Conservation (phyloP, 2,329 filamentous ascomycete genomes). For the Pseudogymnoascus pannorum region DNA sequence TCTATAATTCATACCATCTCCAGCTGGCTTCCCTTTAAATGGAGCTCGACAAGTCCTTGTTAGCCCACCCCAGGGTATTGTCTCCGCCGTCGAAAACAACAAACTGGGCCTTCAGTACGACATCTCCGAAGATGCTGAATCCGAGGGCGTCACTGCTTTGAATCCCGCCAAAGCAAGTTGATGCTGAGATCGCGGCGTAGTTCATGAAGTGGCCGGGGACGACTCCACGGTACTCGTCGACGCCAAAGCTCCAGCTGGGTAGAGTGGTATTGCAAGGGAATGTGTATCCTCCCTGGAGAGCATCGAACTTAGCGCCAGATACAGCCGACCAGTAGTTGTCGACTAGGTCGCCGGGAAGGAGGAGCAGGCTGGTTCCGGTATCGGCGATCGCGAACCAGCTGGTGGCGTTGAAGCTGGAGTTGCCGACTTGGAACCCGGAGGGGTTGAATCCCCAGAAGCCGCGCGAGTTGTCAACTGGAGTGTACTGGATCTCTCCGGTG, state of each 20-base stretch:
- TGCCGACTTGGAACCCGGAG: slow-evolving; percentile 38
- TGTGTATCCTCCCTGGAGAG: slow-evolving; percentile 24
- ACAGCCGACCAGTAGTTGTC: slow-evolving; percentile 30
- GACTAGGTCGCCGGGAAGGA: slow-evolving; percentile 27
- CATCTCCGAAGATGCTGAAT: slow-evolving; percentile 27
- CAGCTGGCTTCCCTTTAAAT: background rate
- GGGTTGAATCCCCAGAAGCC: slow-evolving; percentile 49
- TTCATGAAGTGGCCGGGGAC: slow-evolving; percentile 30
- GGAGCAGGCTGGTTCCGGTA: slow-evolving; percentile 32
- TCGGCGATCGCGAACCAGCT: slow-evolving; percentile 28
- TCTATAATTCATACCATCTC: background rate
- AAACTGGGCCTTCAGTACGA: slow-evolving; percentile 29
- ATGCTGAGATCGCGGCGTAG: slow-evolving; percentile 19
- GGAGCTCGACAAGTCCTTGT: background rate
- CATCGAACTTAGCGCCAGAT: slow-evolving; percentile 22
- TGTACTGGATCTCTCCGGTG: slow-evolving; percentile 44
- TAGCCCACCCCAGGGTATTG: slow-evolving; percentile 15
- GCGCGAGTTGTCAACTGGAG: slow-evolving; percentile 37
- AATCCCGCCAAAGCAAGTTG: slow-evolving; percentile 20
- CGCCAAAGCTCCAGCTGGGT: slow-evolving; percentile 28
- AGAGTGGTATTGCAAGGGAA: slow-evolving; percentile 28
- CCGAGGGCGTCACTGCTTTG: slow-evolving; percentile 19
- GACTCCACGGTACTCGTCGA: slow-evolving; percentile 24
- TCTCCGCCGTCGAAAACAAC: slow-evolving; percentile 27
- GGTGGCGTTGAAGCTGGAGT: slow-evolving; percentile 38